Conservation (phyloP, 1,139 yeast species). For the Insectozyma bohioensis region DNA sequence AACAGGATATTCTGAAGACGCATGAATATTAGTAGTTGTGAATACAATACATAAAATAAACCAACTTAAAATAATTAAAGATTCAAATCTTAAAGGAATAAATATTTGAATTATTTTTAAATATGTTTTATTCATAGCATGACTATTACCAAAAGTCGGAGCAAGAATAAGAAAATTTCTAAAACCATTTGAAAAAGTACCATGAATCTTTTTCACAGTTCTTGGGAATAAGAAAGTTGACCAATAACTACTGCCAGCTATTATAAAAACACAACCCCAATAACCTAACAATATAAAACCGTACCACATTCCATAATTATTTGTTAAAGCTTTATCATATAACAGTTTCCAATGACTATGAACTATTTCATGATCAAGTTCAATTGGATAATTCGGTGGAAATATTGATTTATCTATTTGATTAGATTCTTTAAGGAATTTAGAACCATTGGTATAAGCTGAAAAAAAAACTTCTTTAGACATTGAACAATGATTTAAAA, state of each 20-base stretch:
- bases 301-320: constrained; percentile 24
- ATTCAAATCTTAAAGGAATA: constrained; percentile 29
- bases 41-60: constrained; percentile 48
- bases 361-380: constrained; percentile 19
- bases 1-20: too few species aligned
- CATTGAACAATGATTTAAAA: constrained; percentile 23
- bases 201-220: background rate
- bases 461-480: constrained; percentile 20
- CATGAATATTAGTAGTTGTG: constrained; percentile 17
- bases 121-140: constrained; percentile 21
- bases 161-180: constrained; percentile 11
- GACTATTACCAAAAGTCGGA: constrained; percentile 10
- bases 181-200: constrained; percentile 3
- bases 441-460: constrained; percentile 30
- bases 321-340: constrained; percentile 7
- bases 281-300: constrained; percentile 50
- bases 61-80: constrained; percentile 19
- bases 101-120: constrained; percentile 15
- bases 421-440: constrained; percentile 19
- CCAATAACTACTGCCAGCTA: constrained; percentile 45
- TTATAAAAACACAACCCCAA: constrained; percentile 47
- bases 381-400: constrained; percentile 33
- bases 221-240: constrained; percentile 26
- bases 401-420: background rate
- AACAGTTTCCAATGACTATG: background rate